phyloP scores from a whole-genome alignment of 306 rosid species.

The Citrullus amarus region DNA sequence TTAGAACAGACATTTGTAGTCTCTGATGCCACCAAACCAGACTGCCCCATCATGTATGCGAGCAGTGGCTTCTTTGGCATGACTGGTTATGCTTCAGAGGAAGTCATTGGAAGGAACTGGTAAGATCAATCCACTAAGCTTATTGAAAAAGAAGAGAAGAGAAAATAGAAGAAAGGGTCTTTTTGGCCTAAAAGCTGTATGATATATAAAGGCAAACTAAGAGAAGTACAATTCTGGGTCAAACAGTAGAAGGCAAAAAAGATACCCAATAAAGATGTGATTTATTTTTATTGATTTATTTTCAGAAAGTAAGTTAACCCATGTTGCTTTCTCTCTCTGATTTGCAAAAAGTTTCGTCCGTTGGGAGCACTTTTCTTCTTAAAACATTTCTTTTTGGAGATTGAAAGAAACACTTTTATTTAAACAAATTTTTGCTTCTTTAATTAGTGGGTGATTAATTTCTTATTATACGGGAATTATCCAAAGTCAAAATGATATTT shows the following conservation, averaged over 20 bases:
- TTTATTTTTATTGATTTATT: neutral
- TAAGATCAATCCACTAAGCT: constrained; percentile 6
- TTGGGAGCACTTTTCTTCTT: too few relatives aligned
- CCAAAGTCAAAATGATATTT: neutral
- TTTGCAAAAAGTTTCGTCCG: too few relatives aligned
- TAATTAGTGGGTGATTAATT: neutral
- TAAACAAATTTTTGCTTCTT: neutral
- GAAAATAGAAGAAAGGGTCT: neutral
- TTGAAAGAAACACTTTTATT: too few relatives aligned
- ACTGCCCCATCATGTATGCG: constrained; percentile 86
- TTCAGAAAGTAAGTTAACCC: neutral
- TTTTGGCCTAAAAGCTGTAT: neutral
- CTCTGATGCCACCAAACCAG: constrained; percentile 91
- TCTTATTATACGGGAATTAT: neutral
- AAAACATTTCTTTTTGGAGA: too few relatives aligned
- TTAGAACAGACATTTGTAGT: constrained; percentile 93
- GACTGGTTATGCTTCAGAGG: constrained; percentile 88
- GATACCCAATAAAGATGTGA: neutral
- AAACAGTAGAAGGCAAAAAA: neutral
- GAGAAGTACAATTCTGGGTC: neutral
- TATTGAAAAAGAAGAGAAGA: neutral
- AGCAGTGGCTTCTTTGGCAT: constrained; percentile 80
- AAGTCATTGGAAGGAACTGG: constrained; percentile 88
- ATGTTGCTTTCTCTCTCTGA: neutral
- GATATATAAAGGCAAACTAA: neutral